Evolutionary conservation across 2,329 filamentous ascomycete species (phyloP).

Genomic region (Taxawa tesnikishii): DNA sequence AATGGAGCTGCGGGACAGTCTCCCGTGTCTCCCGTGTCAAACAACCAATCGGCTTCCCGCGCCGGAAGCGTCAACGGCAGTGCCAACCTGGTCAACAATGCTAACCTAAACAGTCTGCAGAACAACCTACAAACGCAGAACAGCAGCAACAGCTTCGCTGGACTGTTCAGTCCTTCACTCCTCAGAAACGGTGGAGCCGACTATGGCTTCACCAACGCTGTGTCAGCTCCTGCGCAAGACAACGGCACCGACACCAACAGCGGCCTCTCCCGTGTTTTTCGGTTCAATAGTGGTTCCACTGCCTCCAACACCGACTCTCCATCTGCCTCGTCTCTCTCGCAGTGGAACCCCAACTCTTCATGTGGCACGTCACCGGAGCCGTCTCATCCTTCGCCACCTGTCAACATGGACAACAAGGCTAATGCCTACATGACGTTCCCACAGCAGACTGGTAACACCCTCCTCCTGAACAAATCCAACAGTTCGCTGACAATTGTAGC

Average conservation of each 20-base stretch:
- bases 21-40: too few species aligned
- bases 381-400: slow-evolving; percentile 52
- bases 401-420: slow-evolving; percentile 32
- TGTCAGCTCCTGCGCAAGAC: slow-evolving; percentile 13
- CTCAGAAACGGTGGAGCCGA: slow-evolving; percentile 27
- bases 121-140: slow-evolving; percentile 13
- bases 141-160: slow-evolving; percentile 32
- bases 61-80: slow-evolving; percentile 5
- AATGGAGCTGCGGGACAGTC: neutral
- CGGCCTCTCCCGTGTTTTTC: slow-evolving; percentile 34
- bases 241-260: slow-evolving; percentile 29
- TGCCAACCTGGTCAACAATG: slow-evolving; percentile 1
- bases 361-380: slow-evolving; percentile 66
- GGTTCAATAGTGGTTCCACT: slow-evolving; percentile 35
- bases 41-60: slow-evolving; percentile 4
- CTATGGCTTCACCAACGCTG: slow-evolving; percentile 9
- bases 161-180: slow-evolving; percentile 47
- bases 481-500: too few species aligned
- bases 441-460: slow-evolving; percentile 2
- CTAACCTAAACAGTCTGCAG: neutral
- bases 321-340: slow-evolving; percentile 38
- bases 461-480: neutral
- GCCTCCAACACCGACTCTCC: slow-evolving; percentile 38
- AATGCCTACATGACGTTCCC: slow-evolving; percentile 4
- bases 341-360: slow-evolving; percentile 40